Conservation (phyloP, 1,139 yeast genomes). For the Scheffersomyces stambukii region DNA sequence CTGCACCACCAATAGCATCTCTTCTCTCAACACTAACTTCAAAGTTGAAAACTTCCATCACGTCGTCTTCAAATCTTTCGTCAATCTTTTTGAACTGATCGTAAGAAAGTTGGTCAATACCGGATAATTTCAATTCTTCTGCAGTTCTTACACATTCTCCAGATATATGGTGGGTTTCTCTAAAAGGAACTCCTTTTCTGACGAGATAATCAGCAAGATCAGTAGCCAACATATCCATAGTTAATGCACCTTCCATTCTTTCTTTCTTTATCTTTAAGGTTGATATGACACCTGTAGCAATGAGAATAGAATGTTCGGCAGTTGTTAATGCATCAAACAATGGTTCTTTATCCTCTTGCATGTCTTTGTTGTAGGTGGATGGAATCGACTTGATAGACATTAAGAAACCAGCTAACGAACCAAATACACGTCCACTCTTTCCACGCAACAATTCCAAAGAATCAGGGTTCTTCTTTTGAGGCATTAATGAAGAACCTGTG, state of each 20-base stretch:
- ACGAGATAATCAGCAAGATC: conserved; percentile 97
- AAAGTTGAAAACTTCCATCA: conserved; percentile 78
- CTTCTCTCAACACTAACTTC: conserved; percentile 96
- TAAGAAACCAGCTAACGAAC: conserved; percentile 89
- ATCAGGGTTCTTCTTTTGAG: conserved; percentile 98
- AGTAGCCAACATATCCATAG: conserved; percentile 99
- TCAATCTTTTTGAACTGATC: conserved; percentile 81
- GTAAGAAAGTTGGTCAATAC: conserved; percentile 74
- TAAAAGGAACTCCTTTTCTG: conserved; percentile 96
- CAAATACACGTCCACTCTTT: conserved; percentile 95
- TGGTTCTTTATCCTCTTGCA: conserved; percentile 99
- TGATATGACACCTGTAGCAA: conserved; percentile 94
- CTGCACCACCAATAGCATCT: conserved; percentile 95
- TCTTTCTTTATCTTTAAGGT: conserved; percentile 70
- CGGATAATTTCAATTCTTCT: conserved; percentile 69
- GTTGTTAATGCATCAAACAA: conserved; percentile 86
- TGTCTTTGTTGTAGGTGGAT: conserved; percentile 94
- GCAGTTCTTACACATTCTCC: conserved; percentile 95
- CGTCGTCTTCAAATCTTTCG: conserved; percentile 74
- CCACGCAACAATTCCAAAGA: conserved; percentile 93
- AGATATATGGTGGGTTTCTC: conserved; percentile 97
- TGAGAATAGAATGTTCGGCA: conserved; percentile 86
- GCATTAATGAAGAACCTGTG: conserved; percentile 97
- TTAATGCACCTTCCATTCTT: conserved; percentile 80
- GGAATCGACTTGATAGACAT: conserved; percentile 96